These are phyloP conservation scores for Penicillium ucsense DNA, from an alignment of 495 filamentous ascomycete species.

Conservation along the genomic window DNA sequence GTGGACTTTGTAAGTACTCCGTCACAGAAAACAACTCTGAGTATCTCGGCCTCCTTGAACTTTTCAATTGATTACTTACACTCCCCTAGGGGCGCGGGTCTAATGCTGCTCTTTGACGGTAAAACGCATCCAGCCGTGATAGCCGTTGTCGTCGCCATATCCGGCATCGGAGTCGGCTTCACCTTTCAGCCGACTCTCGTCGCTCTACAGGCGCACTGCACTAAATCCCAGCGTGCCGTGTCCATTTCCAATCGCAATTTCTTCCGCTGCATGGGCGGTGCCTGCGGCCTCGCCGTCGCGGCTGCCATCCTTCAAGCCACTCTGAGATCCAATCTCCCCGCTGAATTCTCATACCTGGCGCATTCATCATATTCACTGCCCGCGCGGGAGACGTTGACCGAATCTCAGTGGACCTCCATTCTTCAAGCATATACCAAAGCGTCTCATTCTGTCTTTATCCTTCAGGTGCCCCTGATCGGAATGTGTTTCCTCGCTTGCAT, in stretches of 20 bases:
- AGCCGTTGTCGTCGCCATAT: conserved; percentile 40
- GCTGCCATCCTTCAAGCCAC: conserved; percentile 46
- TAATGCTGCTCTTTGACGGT: conserved; percentile 41
- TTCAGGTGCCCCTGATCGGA: conserved; percentile 46
- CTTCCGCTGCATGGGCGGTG: conserved; percentile 50
- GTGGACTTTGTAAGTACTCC: conserved; percentile 38
- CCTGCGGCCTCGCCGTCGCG: conserved; percentile 50
- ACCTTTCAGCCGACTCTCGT: conserved; percentile 53
- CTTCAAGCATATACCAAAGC: conserved; percentile 42
- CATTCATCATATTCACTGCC: conserved; percentile 36
- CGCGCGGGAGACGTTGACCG: conserved; percentile 17
- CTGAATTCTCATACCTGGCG: conserved; percentile 28
- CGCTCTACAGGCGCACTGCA: conserved; percentile 53
- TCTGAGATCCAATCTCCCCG: conserved; percentile 36
- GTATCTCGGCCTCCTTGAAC: not conserved
- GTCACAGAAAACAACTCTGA: not conserved
- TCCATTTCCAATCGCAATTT: conserved; percentile 56
- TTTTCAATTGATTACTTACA: not conserved
- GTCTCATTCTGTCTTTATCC: conserved; percentile 43
- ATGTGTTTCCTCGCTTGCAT: conserved; percentile 41
- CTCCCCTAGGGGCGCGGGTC: conserved; percentile 35
- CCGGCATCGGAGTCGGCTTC: conserved; percentile 47
- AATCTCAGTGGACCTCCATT: conserved; percentile 31
- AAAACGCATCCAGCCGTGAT: conserved; percentile 40
- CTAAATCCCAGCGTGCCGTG: conserved; percentile 48